Conservation (phyloP, 1,139 yeast genomes). For the Magnusiomyces ingens region DNA sequence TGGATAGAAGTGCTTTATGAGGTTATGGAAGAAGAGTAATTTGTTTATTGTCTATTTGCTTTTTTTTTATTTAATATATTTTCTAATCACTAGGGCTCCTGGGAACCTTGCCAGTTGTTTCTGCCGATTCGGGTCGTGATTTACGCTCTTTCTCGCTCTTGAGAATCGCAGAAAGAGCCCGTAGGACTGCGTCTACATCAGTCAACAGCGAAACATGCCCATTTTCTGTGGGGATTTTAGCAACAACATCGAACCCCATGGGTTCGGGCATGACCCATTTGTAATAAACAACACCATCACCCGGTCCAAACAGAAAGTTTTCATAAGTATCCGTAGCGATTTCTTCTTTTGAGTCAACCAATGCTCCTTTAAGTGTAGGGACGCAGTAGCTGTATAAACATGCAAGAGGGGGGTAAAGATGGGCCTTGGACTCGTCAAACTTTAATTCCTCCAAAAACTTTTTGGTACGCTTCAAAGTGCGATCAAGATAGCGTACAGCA, state of each 20-base stretch:
- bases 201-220: conserved; percentile 81
- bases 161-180: conserved; percentile 55
- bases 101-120: neutral
- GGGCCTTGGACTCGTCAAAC: conserved; percentile 41
- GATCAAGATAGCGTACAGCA: conserved; percentile 55
- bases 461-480: conserved; percentile 56
- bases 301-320: conserved; percentile 78
- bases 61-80: too few species aligned
- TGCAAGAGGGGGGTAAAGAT: conserved; percentile 73
- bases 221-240: conserved; percentile 53
- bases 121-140: neutral
- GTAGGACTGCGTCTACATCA: conserved; percentile 64
- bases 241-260: conserved; percentile 61
- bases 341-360: conserved; percentile 54
- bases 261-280: conserved; percentile 74
- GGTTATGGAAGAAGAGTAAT: conserved; percentile 26
- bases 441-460: conserved; percentile 52
- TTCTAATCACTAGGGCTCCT: too few species aligned
- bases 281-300: conserved; percentile 88
- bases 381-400: conserved; percentile 71
- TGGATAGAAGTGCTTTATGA: conserved; percentile 73
- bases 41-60: too few species aligned
- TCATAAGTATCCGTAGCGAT: conserved; percentile 66
- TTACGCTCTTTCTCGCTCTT: conserved; percentile 21
- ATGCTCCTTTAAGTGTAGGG: conserved; percentile 78